These are phyloP conservation scores for Cajanus cajan DNA, from an alignment of 306 rosid species.

Conservation along the genomic window DNA sequence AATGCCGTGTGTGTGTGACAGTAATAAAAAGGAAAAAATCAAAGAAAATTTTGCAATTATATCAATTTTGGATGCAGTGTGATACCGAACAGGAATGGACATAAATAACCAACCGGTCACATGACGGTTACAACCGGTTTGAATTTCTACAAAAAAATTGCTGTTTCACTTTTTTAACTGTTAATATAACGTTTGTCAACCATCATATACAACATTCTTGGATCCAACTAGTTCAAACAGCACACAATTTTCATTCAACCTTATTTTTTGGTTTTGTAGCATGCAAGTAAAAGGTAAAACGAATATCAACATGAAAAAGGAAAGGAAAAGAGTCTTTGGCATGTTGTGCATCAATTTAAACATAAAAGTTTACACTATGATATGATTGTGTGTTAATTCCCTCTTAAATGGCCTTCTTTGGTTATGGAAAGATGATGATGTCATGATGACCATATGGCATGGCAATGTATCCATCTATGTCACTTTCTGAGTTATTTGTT, in stretches of 20 bases:
- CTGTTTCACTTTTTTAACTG: neutral
- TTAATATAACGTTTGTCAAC: neutral
- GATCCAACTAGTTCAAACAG: neutral
- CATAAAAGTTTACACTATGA: neutral
- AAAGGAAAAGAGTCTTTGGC: neutral
- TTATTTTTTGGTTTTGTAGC: neutral
- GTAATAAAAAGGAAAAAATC: neutral
- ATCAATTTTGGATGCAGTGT: neutral
- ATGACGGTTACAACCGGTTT: neutral
- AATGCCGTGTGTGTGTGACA: neutral
- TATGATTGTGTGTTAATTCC: neutral
- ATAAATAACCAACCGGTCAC: neutral
- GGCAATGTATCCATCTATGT: neutral
- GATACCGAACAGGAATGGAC: neutral
- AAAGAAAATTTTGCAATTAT: neutral
- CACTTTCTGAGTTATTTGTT: neutral
- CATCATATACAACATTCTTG: neutral
- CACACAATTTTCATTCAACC: neutral
- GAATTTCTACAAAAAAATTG: neutral
- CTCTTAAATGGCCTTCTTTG: neutral
- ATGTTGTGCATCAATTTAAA: neutral
- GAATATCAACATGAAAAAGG: neutral
- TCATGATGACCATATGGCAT: neutral
- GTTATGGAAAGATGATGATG: neutral
- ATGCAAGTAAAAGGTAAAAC: conserved; percentile 4